phyloP scores from a whole-genome alignment of 1,284 basidiomycete species.

The Coriolopsis trogii region DNA sequence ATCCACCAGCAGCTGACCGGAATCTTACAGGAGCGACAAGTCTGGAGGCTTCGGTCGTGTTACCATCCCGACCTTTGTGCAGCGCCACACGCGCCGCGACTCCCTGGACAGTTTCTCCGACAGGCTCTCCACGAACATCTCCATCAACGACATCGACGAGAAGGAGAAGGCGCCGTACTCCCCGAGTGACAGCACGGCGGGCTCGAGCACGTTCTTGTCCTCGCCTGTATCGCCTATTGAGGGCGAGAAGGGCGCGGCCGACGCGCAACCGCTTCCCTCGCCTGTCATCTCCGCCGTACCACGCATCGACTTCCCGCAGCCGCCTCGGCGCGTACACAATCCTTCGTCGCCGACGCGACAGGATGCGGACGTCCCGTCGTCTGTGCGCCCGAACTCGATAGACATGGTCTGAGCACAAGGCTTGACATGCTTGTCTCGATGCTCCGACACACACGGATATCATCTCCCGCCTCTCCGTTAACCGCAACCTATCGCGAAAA shows the following conservation, averaged over 20 bases:
- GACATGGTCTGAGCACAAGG: constrained; percentile 27
- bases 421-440: neutral
- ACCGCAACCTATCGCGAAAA: no score
- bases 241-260: constrained; percentile 14
- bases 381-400: constrained; percentile 25
- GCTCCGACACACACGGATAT: neutral
- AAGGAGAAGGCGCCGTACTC: constrained; percentile 30
- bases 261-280: neutral
- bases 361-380: constrained; percentile 26
- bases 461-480: no score
- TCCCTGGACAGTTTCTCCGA: constrained; percentile 35
- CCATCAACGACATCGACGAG: constrained; percentile 27
- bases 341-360: constrained; percentile 16
- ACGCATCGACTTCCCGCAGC: constrained; percentile 15
- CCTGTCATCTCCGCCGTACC: constrained; percentile 11
- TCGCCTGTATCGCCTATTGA: constrained; percentile 22
- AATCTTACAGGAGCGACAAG: constrained; percentile 25
- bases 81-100: constrained; percentile 28
- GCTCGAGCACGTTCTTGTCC: constrained; percentile 27
- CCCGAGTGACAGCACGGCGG: constrained; percentile 22
- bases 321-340: constrained; percentile 18
- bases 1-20: neutral
- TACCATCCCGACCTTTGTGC: constrained; percentile 37
- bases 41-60: constrained; percentile 28
- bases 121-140: constrained; percentile 35